phyloP scores from a whole-genome alignment of 2,329 filamentous ascomycete species.

The Fusarium circinatum region DNA sequence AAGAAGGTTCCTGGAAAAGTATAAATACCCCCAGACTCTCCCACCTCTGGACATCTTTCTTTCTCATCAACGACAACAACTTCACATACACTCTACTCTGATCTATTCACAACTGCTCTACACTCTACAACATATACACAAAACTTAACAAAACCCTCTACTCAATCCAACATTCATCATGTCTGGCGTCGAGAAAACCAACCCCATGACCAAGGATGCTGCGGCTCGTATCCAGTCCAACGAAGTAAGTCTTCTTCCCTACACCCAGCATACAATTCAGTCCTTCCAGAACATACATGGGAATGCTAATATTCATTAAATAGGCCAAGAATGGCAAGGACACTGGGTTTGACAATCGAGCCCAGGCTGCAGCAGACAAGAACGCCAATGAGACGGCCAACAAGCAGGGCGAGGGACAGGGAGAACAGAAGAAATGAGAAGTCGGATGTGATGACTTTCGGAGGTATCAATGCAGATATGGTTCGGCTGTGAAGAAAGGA shows the following conservation, averaged over 20 bases:
- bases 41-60: background rate
- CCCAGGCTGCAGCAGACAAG: conserved; percentile 5
- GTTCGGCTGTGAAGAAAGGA: background rate
- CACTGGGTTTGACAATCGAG: background rate
- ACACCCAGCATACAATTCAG: no score
- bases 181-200: background rate
- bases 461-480: background rate
- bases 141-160: background rate
- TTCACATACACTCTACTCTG: background rate
- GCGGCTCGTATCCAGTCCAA: conserved; percentile 7
- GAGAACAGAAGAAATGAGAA: conserved; percentile 16
- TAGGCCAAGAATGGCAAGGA: conserved; percentile 18
- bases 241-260: background rate
- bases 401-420: background rate
- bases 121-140: background rate
- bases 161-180: conserved; percentile 3
- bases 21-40: conserved; percentile 11
- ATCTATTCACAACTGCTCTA: background rate
- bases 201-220: conserved; percentile 12
- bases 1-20: background rate
- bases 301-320: background rate
- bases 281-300: background rate
- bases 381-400: background rate
- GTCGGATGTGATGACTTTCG: background rate
- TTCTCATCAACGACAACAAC: background rate